Evolutionary conservation across 306 rosid species (phyloP), one percentile per base, ranked within the genome.

Genomic region (Pterocarpus santalinus): DNA sequence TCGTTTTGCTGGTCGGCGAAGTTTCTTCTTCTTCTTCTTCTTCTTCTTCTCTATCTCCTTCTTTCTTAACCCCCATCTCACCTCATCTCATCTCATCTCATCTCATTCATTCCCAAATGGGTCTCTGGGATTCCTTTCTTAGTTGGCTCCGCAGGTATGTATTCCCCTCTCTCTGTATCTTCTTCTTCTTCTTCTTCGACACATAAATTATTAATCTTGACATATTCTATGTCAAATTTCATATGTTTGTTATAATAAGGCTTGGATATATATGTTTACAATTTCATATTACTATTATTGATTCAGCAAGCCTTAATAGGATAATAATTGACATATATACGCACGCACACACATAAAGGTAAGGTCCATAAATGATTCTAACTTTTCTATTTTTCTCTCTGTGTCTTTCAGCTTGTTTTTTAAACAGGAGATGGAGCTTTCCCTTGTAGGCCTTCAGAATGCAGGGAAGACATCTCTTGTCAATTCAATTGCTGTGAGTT

Each of bases 341-440:
- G 0, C 4, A 9, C 22, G 57, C 7, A 2, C 7, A 44, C 57
- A 56, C 34, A 6, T 69, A 30, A n/a, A n/a, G 38, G 51, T 41
- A 28, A 1, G 46, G 41, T 46, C 55, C 53, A 77, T 65, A 8
- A 47, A 56, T 51, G 72, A 10, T 85, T 86, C 16, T 72, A 47
- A 55, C 28, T 55, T 8, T 5, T 16, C 3, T 15, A 1, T 55
- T 3, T 52, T 13, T 52, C 3, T 15, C 30, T 76, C 32, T 76
- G 35, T 69, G 4, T 83, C 58, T 69, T 82, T 80, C 85, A 95
- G 98, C 81, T 83, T 95, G 74, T 95, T 93, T 81, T 95, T 88
- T 61, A 95, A 95, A 79, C 99, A 95, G 85, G 99, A 95, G 90
- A 95, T 95, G 99, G 98, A 95, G 79, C 98, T 95, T 82, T 93